Evolutionary conservation across 2,329 filamentous ascomycete species (phyloP).

Genomic region (Fusarium sulawesiense): DNA sequence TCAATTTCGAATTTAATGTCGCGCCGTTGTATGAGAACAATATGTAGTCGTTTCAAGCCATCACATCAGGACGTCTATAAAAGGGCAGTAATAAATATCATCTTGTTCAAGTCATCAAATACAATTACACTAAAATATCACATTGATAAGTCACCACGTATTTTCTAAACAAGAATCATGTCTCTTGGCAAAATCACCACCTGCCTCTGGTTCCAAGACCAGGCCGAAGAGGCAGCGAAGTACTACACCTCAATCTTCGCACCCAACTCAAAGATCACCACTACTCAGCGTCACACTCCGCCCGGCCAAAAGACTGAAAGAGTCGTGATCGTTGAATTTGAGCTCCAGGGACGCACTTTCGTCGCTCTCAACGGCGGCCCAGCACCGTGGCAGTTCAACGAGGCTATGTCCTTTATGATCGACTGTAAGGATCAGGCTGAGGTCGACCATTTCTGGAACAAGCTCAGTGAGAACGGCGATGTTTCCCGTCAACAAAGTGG

Average conservation of each 20-base stretch:
- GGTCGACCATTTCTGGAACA: slow-evolving; percentile 60
- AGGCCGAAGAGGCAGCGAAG: slow-evolving; percentile 56
- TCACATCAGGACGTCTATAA: not conserved
- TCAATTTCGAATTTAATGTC: not conserved
- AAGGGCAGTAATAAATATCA: not conserved
- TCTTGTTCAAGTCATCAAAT: not conserved
- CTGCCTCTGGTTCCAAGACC: slow-evolving; percentile 56
- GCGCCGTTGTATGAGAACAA: slow-evolving; percentile 3
- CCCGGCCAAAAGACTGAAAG: slow-evolving; percentile 48
- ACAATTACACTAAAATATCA: not conserved
- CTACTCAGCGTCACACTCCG: slow-evolving; percentile 47
- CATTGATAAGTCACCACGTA: not conserved
- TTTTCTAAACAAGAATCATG: slow-evolving; percentile 20
- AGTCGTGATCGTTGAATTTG: slow-evolving; percentile 54
- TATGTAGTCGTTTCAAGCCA: slow-evolving; percentile 18
- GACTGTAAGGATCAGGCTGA: slow-evolving; percentile 59
- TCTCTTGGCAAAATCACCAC: slow-evolving; percentile 45
- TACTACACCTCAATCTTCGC: slow-evolving; percentile 56
- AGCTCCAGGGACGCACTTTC: slow-evolving; percentile 54
- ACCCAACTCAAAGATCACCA: slow-evolving; percentile 52
- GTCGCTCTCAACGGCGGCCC: slow-evolving; percentile 58
- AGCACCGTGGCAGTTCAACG: slow-evolving; percentile 52
- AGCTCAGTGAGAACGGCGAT: slow-evolving; percentile 55
- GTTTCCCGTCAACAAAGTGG: slow-evolving; percentile 54
- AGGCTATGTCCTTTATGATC: slow-evolving; percentile 58